Percentiles rank a stretch among this genome's conserved stretches.
These are phyloP conservation scores for Plectosphaerella cucumerina DNA, from an alignment of 2,329 filamentous ascomycete genomes.

Conservation along the genomic window DNA sequence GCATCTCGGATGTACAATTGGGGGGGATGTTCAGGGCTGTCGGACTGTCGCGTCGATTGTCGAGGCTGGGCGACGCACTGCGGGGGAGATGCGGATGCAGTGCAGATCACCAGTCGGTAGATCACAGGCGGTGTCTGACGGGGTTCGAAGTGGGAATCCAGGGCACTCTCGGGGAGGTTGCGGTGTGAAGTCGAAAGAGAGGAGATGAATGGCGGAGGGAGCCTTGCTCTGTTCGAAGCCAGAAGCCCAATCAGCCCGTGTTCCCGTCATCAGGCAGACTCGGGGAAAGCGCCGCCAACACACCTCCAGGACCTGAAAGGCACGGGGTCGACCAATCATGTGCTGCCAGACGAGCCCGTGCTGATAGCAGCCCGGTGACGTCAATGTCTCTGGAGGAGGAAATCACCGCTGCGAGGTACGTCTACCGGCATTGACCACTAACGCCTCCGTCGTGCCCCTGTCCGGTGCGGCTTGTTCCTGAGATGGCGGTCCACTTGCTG, in stretches of 20 bases:
- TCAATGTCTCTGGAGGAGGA: background rate
- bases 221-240: background rate
- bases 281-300: too few relatives aligned
- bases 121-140: too few relatives aligned
- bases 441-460: background rate
- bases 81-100: too few relatives aligned
- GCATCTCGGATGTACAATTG: too few relatives aligned
- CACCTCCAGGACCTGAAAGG: background rate
- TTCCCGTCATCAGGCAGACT: background rate
- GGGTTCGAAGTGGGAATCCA: too few relatives aligned
- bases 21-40: too few relatives aligned
- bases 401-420: background rate
- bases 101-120: too few relatives aligned
- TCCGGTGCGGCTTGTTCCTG: background rate
- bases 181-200: too few relatives aligned
- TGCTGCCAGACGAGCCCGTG: background rate
- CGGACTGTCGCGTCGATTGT: too few relatives aligned
- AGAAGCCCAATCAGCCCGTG: background rate
- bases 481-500: background rate
- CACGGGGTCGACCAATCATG: background rate
- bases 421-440: background rate
- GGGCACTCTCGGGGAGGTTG: too few relatives aligned
- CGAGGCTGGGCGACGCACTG: too few relatives aligned
- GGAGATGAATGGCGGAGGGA: too few relatives aligned
- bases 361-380: conserved; percentile 1